Conservation (phyloP, 495 filamentous ascomycete genomes). For the Glonium stellatum region DNA sequence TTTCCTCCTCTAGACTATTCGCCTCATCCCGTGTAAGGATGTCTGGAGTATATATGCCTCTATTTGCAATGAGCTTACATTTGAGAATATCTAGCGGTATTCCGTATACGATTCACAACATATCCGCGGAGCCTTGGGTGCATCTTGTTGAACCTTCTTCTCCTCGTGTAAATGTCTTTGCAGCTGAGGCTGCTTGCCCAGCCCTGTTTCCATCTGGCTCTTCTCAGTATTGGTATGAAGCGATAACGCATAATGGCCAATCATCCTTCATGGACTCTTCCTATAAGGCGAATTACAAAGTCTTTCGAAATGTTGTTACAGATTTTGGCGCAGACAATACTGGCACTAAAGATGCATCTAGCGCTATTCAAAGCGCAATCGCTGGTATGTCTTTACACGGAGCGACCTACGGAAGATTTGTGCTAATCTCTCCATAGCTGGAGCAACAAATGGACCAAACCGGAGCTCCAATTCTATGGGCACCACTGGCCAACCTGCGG, state of each 20-base stretch:
- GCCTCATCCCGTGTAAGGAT: background rate
- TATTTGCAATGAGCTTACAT: background rate
- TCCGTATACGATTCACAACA: background rate
- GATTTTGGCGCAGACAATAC: slow-evolving; percentile 41
- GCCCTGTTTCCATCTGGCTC: background rate
- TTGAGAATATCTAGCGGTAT: background rate
- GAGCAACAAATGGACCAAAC: background rate
- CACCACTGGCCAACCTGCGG: slow-evolving; percentile 40
- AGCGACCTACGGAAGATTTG: no score
- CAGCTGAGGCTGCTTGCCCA: background rate
- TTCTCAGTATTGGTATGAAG: slow-evolving; percentile 31
- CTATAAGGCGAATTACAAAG: slow-evolving; percentile 32
- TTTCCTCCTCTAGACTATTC: background rate
- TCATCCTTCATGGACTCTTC: slow-evolving; percentile 30
- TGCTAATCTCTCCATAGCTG: slow-evolving; percentile 12
- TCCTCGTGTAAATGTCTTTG: background rate
- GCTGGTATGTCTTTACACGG: slow-evolving; percentile 19
- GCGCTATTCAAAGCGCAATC: slow-evolving; percentile 39
- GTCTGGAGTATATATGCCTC: background rate
- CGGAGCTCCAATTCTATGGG: slow-evolving; percentile 36
- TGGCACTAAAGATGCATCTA: slow-evolving; percentile 53
- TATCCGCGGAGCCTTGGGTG: background rate
- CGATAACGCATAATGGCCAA: slow-evolving; percentile 36
- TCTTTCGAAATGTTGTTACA: slow-evolving; percentile 37
- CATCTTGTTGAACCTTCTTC: no score